Evolutionary conservation across 1,284 basidiomycete species (phyloP), one percentile per base, ranked within the genome.

Genomic region (Fomitopsis betulina): DNA sequence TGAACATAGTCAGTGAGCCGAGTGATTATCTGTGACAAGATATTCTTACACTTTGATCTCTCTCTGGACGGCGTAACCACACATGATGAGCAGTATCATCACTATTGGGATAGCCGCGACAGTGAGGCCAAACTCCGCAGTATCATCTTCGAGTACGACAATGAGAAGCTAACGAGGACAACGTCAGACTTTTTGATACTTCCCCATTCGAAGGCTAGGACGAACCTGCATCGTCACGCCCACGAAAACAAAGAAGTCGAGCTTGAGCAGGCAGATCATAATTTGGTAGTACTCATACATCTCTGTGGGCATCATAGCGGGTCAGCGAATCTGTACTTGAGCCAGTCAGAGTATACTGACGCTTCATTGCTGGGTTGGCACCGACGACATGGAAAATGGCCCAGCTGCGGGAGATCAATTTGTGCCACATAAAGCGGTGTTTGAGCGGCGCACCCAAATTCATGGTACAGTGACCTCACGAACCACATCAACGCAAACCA

Each of bases 271-370:
- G 68, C 90, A 92, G 55, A 93, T 84, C 79, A 92, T 84, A 65
- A 93, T 83, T 71, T 93, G 88, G 68, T 93, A 93, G 73, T 78
- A 90, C 64, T 87, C 87, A 69, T 91, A 93, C 89, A 93, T 92
- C 35, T 37, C 35, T 39, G 80, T 88, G 92, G n/a, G 55, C 12
- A 38, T 15, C 12, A 51, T 35, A 32, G 19, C 33, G 38, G 37
- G 25, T 55, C 27, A 39, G 5, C 5, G n/a, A 43, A 51, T 50
- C 30, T 19, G 33, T 19, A 30, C 30, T 49, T n/a, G 32, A 17
- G 32, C 53, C 30, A n/a, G 15, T 19, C 10, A 52, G 47, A 55
- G 42, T 54, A 75, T 9, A 13, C 84, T 59, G 63, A 91, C 89
- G 82, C 75, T 92, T 93, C 80, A 90, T 84, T 63, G 80, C 85